phyloP scores from a whole-genome alignment of 2,329 filamentous ascomycete genomes.

The Nigrograna mackinnonii region DNA sequence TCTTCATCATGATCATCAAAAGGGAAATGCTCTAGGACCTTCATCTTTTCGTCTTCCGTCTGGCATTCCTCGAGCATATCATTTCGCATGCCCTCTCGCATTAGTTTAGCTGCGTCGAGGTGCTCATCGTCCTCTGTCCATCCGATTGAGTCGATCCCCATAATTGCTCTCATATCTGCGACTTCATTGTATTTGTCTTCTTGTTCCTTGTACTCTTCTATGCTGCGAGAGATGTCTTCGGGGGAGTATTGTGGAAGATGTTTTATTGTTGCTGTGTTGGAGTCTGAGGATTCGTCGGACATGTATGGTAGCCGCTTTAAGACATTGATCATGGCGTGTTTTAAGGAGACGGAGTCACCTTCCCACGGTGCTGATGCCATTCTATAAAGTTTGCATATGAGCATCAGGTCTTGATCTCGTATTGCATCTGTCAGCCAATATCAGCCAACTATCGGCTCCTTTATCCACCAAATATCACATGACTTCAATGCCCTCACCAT shows the following conservation, averaged over 20 bases:
- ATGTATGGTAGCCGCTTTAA: background rate
- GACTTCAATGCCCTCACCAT: too few species aligned
- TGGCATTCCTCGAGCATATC: slow-evolving; percentile 25
- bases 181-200: slow-evolving; percentile 19
- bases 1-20: slow-evolving; percentile 38
- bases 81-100: slow-evolving; percentile 5
- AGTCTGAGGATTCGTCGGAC: too few species aligned
- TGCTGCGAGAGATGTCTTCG: slow-evolving; percentile 18
- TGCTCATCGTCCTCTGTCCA: slow-evolving; percentile 18
- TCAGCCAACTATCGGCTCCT: too few species aligned
- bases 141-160: slow-evolving; percentile 27
- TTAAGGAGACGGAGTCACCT: slow-evolving; percentile 30
- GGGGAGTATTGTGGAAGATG: slow-evolving; percentile 5
- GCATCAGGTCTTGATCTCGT: too few species aligned
- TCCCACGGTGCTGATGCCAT: too few species aligned
- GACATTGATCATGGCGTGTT: slow-evolving; percentile 24
- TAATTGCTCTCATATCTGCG: slow-evolving; percentile 16
- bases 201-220: slow-evolving; percentile 20
- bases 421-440: too few species aligned
- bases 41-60: slow-evolving; percentile 22
- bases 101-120: background rate
- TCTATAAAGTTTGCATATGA: too few species aligned
- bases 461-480: too few species aligned
- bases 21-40: slow-evolving; percentile 27
- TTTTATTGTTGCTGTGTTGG: slow-evolving; percentile 17